Evolutionary conservation across 345 rosid species (phyloP), one percentile per base, ranked within the genome.

Genomic region (Populus nigra): DNA sequence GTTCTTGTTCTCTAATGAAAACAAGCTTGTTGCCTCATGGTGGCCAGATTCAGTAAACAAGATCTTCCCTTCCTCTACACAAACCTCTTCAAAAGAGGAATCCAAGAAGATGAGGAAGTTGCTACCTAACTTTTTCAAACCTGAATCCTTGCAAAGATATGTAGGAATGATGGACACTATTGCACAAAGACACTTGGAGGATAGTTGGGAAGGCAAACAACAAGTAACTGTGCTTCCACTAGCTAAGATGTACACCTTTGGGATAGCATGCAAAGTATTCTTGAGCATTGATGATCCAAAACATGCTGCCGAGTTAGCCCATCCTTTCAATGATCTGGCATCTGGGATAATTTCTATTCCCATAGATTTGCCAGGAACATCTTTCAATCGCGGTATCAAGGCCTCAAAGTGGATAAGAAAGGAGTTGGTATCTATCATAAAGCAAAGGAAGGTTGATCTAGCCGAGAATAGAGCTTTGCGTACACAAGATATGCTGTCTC

Each of bases 1-100:
- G 72, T 80, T 80, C 76, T 39, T 80, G 55, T 80, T 74, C 68
- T 69, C 78, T 5, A 75, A 75, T 20, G 83, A 80, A 71, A 70
- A 80, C 72, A 75, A 75, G 75, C 68, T 69, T 7, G 76, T 80
- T 3, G 65, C 65, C 18, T 36, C 79, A 0, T 80, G 83, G 83
- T 75, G 79, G 79, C 83, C 83, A 3, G 49, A 70, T 1, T 75
- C 83, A 1, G 50, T 80, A 50, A 43, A 63, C 15, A 80, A 65
- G 50, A 47, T 80, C n/a, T 70, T 80, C 39, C 72, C 83, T 63
- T 71, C 79, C 33, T 75, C 78, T 2, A 22, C 22, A 2, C 79
- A 75, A 27, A 69, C 62, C 12, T 55, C 75, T 3, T 50, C 53
- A 8, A 12, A 35, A 29, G 72, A 73, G 7, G 76, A 75, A 53